phyloP scores from a whole-genome alignment of 1,139 yeast genomes.

The Saccharomyces pastorianus region DNA sequence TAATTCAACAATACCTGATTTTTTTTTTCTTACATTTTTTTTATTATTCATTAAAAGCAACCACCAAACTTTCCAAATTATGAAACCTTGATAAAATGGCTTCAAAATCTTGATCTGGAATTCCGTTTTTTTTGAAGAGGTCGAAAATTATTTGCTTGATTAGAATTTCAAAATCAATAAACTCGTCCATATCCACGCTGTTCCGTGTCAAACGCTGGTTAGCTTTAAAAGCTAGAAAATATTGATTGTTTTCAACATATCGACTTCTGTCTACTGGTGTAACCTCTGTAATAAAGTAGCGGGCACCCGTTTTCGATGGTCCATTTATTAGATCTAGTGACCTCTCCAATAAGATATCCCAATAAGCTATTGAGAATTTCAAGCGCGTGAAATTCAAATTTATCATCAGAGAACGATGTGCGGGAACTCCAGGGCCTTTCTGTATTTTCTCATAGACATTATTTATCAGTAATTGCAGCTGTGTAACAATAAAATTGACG shows the following conservation, averaged over 20 bases:
- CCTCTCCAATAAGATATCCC: constrained; percentile 9
- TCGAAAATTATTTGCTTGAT: constrained; percentile 9
- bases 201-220: not conserved
- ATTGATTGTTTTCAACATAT: constrained; percentile 7
- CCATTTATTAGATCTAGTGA: not conserved
- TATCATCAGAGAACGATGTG: not conserved
- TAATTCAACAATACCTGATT: not conserved
- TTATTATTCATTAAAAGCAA: not conserved
- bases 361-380: constrained; percentile 8
- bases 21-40: not conserved
- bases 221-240: constrained; percentile 1
- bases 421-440: not conserved
- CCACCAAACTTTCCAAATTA: constrained; percentile 4
- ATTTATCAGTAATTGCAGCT: not conserved
- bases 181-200: not conserved
- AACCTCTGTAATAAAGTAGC: constrained; percentile 8
- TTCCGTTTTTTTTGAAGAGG: constrained; percentile 5
- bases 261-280: constrained; percentile 6
- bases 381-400: constrained; percentile 9
- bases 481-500: not conserved
- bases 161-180: constrained; percentile 8
- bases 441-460: not conserved
- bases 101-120: constrained; percentile 11
- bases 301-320: not conserved
- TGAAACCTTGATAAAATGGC: constrained; percentile 4